These are phyloP conservation scores for Aspergillus phoenicis DNA, from an alignment of 2,329 filamentous ascomycete genomes.

Conservation along the genomic window DNA sequence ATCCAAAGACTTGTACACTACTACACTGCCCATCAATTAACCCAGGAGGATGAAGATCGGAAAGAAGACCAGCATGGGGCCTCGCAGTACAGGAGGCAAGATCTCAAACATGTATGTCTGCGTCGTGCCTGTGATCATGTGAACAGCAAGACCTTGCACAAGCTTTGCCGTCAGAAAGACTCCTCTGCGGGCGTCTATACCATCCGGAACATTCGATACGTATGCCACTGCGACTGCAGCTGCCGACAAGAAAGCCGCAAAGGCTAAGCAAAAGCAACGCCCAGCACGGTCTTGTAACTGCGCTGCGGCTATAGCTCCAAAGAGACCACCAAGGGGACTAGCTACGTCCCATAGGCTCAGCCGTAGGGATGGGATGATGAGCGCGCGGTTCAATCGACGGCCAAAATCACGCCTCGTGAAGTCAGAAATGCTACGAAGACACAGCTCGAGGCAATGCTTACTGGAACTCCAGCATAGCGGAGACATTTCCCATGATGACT, in stretches of 20 bases:
- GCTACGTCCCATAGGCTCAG: conserved; percentile 50
- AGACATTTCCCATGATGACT: conserved; percentile 34
- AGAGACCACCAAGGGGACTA: conserved; percentile 42
- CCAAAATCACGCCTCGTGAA: conserved; percentile 34
- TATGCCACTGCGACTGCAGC: conserved; percentile 41
- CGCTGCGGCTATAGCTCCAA: conserved; percentile 44
- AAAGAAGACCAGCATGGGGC: conserved; percentile 53
- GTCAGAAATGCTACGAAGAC: neutral
- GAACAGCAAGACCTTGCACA: conserved; percentile 51
- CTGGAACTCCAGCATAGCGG: conserved; percentile 27
- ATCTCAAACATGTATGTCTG: conserved; percentile 57
- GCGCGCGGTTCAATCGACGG: conserved; percentile 30
- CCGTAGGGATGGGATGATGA: conserved; percentile 49
- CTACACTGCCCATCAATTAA: conserved; percentile 50
- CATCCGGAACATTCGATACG: conserved; percentile 33
- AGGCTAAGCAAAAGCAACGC: conserved; percentile 39
- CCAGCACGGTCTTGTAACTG: conserved; percentile 47
- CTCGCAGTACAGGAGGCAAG: conserved; percentile 50
- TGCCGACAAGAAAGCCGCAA: conserved; percentile 43
- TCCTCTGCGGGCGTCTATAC: conserved; percentile 34
- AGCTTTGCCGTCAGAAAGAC: conserved; percentile 52
- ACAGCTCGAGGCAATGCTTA: conserved; percentile 1
- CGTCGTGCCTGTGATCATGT: conserved; percentile 47
- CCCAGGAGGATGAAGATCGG: conserved; percentile 54
- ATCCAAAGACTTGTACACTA: conserved; percentile 43